Base-by-base conservation (phyloP, 495 filamentous ascomycete species). In the Penicillium alfredii region DNA sequence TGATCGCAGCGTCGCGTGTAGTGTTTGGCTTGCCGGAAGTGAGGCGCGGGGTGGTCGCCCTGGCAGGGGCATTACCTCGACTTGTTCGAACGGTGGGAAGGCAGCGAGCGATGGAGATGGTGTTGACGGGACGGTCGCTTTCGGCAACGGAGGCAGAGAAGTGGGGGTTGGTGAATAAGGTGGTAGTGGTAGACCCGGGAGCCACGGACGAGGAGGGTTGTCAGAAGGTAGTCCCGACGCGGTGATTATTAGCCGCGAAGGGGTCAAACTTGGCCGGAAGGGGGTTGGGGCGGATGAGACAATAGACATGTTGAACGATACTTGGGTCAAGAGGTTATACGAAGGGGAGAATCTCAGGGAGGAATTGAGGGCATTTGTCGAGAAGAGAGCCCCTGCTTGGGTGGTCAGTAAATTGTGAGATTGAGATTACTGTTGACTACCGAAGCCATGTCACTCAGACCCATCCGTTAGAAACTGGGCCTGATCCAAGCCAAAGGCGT, bases 261-360 rank as follows among this genome's bases (percentile, higher is more conserved):
- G 84, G 13, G 46, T 92, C 8, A 80, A 78, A 62, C 45, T 81
- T 53, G 81, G 77, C 0, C 86, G 81, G 81, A 81, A 86, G 55
- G 73, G 74, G 3, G 53, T 76, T 3, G 77, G 81, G 6, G 80
- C 77, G 26, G 78, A 82, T 51, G 73, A 81, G 58, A 84, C 60
- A 21, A 82, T 77, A 20, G 66, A 68, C 37, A 50, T 74, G 29
- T 47, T 85, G 49, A 59, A 66, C 27, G 71, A 73, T 41, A 75
- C 71, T 6, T 71, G 76, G 74, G 82, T 71, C 51, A 61, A 51
- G 43, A 56, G 68, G 53, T 69, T 94, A 45, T 66, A 80, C 35
- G 68, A 56, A 14, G 87, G 84, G 4, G 78, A 86, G 61, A 93
- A 93, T 69, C 81, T 86, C 47, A 75, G 67, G 55, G 88, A 93